Percentiles rank a stretch among this genome's conserved stretches.
Conservation (phyloP, 768 basidiomycete species). For the Flagelloscypha sp. region DNA sequence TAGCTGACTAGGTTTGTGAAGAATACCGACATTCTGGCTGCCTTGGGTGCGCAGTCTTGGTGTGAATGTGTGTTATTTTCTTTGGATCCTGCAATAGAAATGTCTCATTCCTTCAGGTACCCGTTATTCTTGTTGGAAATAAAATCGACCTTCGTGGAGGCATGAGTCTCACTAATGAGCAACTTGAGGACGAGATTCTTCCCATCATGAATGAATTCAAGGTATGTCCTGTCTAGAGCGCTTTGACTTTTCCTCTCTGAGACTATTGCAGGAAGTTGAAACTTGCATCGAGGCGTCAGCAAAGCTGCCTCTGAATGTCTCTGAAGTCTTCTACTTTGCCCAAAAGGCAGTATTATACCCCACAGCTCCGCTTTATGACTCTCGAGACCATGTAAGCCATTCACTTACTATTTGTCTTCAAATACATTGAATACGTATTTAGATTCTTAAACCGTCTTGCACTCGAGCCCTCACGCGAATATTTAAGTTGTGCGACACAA, state of each 20-base stretch:
- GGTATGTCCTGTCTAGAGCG: constrained; percentile 30
- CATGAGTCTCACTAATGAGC: constrained; percentile 89
- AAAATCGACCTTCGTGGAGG: constrained; percentile 96
- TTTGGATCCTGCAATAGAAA: not conserved
- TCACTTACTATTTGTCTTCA: constrained; percentile 2
- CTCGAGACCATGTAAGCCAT: constrained; percentile 79
- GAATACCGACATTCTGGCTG: constrained; percentile 97
- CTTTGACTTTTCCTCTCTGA: constrained; percentile 6
- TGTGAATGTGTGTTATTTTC: constrained; percentile 64
- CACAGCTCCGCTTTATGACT: constrained; percentile 94
- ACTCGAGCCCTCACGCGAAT: constrained; percentile 82
- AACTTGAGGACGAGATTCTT: constrained; percentile 87
- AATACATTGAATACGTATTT: constrained; percentile 10
- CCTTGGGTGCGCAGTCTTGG: constrained; percentile 92
- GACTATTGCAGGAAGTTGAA: constrained; percentile 78
- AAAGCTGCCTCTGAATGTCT: constrained; percentile 81
- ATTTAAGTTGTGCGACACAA: constrained; percentile 92
- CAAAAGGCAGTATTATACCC: constrained; percentile 97
- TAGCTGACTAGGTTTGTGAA: too few relatives aligned
- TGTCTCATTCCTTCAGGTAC: constrained; percentile 49
- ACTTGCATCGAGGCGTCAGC: constrained; percentile 98
- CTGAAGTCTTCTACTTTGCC: constrained; percentile 97
- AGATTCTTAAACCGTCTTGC: constrained; percentile 92
- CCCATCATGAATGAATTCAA: constrained; percentile 99
- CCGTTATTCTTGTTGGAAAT: constrained; percentile 95